Base-by-base conservation (phyloP, 106 monocot species). In the Alisma plantagoaquatica region DNA sequence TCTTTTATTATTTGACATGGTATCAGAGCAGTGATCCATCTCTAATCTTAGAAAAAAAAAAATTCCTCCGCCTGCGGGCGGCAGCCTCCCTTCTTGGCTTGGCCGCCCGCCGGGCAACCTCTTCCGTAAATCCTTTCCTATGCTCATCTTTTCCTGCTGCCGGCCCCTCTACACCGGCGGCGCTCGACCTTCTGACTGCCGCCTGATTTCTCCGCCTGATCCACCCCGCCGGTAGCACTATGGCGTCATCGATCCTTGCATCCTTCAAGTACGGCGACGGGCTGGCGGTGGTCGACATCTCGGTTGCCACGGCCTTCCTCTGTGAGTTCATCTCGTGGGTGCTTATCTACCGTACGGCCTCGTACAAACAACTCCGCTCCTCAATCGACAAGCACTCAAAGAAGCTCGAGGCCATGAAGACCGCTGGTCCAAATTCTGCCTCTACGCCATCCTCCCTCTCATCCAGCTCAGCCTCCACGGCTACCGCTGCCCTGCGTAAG, bases 261-360 rank as follows among this genome's bases (percentile, higher is more conserved):
- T 11, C 38, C 23, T 22, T 69, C 56, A 62, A 66, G 45, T 99
- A 99, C 77, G 67, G 33, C 46, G 98, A 99, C 51, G 65, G 77
- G 53, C 61, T 99, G 26, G 53, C 59, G 10, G 76, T 99, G 33
- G 67, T 91, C 0, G 66, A 42, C 0, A 86, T 91, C 82, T 99
- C 98, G 24, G 31, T 74, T 23, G 45, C 16, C 78, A 99, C 98
- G 23, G 98, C 98, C 26, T 26, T 79, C 46, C 78, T 99, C 51
- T 99, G 98, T 77, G 98, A 99, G 59, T 35, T 47, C 44, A 90
- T 99, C 76, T 99, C 98, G 2, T 99, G 90, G 86, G 43, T 91
- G 51, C 79, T 99, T 49, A 99, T 99, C 85, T 99, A 99, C 70
- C 89, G 98, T 45, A 91, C 98, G 31, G 42, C 85, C 56, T 72